Percentiles rank a stretch among this genome's conserved stretches.
phyloP scores from a whole-genome alignment of 441 rosid genomes.

The Manihot esculenta region DNA sequence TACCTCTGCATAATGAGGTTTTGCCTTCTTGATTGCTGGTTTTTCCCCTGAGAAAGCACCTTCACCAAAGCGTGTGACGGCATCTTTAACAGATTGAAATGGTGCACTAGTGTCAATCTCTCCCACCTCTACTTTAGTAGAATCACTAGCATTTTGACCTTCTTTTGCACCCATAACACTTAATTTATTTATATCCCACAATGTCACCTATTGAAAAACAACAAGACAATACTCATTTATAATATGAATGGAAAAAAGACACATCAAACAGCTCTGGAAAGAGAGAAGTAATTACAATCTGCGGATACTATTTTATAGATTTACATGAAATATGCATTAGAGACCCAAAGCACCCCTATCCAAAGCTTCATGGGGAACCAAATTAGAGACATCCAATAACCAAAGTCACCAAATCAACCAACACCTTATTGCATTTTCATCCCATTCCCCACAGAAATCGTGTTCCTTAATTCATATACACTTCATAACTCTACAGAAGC shows the following conservation, averaged over 20 bases:
- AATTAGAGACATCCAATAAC: neutral
- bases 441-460: neutral
- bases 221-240: neutral
- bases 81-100: slow-evolving; percentile 96
- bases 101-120: slow-evolving; percentile 97
- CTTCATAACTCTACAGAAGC: neutral
- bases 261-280: neutral
- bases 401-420: neutral
- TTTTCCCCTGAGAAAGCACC: slow-evolving; percentile 86
- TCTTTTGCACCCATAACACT: slow-evolving; percentile 77
- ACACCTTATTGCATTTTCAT: neutral
- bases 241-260: neutral
- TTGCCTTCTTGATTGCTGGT: slow-evolving; percentile 61
- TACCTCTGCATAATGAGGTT: slow-evolving; percentile 86
- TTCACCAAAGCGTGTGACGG: slow-evolving; percentile 84
- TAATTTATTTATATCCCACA: slow-evolving; percentile 19
- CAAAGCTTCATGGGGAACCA: neutral
- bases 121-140: slow-evolving; percentile 79
- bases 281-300: slow-evolving; percentile 1
- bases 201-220: slow-evolving; percentile 24
- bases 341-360: neutral
- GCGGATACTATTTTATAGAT: neutral
- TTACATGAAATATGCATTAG: neutral
- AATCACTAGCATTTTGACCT: slow-evolving; percentile 45
- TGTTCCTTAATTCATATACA: slow-evolving; percentile 5